A percentile compares a stretch with the other conserved stretches of the same genome.
These are phyloP conservation scores for Tricholoma sp. DNA, from an alignment of 768 basidiomycete genomes.

Conservation along the genomic window DNA sequence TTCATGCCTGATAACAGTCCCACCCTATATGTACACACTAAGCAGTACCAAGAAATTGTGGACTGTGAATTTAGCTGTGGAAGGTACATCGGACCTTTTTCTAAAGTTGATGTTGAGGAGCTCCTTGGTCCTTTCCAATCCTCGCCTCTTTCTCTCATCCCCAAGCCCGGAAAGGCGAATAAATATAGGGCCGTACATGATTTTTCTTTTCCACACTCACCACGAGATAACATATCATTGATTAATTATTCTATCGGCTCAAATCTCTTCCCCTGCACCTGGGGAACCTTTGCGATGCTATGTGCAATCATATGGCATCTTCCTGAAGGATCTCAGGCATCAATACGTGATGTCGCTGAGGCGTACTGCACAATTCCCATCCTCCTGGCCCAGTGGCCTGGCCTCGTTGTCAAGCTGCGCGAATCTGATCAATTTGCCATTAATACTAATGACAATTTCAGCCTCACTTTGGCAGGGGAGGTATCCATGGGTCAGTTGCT, in stretches of 20 bases:
- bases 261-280: too few relatives aligned
- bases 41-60: slow-evolving; percentile 14
- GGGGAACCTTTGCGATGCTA: too few relatives aligned
- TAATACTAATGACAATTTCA: slow-evolving; percentile 12
- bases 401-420: slow-evolving; percentile 23
- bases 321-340: too few relatives aligned
- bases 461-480: not conserved
- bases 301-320: too few relatives aligned
- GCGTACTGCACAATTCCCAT: too few relatives aligned
- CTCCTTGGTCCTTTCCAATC: slow-evolving; percentile 32
- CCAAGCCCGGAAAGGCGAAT: too few relatives aligned
- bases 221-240: too few relatives aligned
- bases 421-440: slow-evolving; percentile 31
- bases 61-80: slow-evolving; percentile 16
- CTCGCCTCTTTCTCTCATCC: slow-evolving; percentile 30
- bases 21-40: slow-evolving; percentile 15
- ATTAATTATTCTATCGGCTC: too few relatives aligned
- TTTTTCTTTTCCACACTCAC: too few relatives aligned
- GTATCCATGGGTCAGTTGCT: too few relatives aligned
- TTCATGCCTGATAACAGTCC: slow-evolving; percentile 33
- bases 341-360: slow-evolving; percentile 33
- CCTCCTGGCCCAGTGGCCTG: slow-evolving; percentile 42
- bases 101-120: slow-evolving; percentile 15
- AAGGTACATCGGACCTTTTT: slow-evolving; percentile 28
- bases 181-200: slow-evolving; percentile 32